Evolutionary conservation across 2,329 filamentous ascomycete genomes (phyloP), one percentile per base, ranked within the genome.

Genomic region (Aspergillus ruber): DNA sequence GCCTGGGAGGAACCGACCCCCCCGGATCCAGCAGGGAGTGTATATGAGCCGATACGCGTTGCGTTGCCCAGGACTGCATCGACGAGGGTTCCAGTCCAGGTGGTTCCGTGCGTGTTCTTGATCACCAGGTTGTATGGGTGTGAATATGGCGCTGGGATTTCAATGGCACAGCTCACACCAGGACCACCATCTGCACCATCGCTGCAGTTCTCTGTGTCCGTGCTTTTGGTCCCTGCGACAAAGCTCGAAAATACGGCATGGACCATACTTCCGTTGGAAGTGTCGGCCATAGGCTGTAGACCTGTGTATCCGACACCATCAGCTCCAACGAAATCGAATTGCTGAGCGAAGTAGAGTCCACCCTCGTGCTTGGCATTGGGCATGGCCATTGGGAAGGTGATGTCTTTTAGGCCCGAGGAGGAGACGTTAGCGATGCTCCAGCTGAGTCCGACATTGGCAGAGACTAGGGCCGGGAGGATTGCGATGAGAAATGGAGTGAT

Each of bases 211-310:
- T 35, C 35, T n/a, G 10, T 33, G 35, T 63, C 58, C 7, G 25
- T 43, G 20, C 45, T 51, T 12, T 53, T 62, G 6, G 59, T 56
- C 2, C 61, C 61, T 0, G 42, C 42, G 5, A 57, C 44, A 49
- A 66, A 67, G 50, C 61, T 65, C 32, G 61, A 65, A 51, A 66
- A 63, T 17, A 58, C 63, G 23, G 54, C 63, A 53, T 63, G 63
- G 36, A 66, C 40, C 35, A 61, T 50, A 44, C 56, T 55, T 10
- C 50, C 50, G 27, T 44, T 38, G 1, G 20, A 21, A 39, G 20
- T 27, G 41, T 61, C 50, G 8, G 44, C 17, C 15, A 54, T 53
- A 5, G 62, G 62, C n/a, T 65, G 36, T 17, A 43, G 53, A 6
- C 61, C 62, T 5, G 58, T 58, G 50, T 64, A 64, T 7, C 62